Evolutionary conservation across 768 basidiomycete genomes (phyloP).

Genomic region (Auriculariales sp.): DNA sequence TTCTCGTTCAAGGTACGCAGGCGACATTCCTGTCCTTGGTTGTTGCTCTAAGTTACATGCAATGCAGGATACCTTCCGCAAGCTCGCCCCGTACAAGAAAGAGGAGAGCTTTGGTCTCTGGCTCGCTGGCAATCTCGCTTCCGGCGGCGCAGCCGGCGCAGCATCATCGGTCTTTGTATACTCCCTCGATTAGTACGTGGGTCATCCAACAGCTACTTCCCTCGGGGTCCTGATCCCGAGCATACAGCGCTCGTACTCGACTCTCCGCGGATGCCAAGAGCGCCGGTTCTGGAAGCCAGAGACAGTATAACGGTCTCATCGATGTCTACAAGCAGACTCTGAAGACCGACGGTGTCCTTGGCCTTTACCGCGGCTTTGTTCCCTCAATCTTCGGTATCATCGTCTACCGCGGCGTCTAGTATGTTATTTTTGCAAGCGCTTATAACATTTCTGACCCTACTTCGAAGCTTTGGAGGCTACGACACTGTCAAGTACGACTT

Average conservation of each 20-base stretch:
- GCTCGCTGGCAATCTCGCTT: slow-evolving; percentile 25
- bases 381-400: slow-evolving; percentile 27
- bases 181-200: slow-evolving; percentile 26
- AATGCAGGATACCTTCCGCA: slow-evolving; percentile 22
- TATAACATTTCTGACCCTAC: not conserved
- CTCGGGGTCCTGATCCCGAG: not conserved
- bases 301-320: slow-evolving; percentile 26
- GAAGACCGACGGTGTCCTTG: slow-evolving; percentile 23
- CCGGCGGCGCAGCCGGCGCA: slow-evolving; percentile 29
- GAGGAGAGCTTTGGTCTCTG: slow-evolving; percentile 22
- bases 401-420: slow-evolving; percentile 32
- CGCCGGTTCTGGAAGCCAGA: slow-evolving; percentile 21
- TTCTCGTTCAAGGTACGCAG: slow-evolving; percentile 24
- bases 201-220: not conserved
- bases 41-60: not conserved
- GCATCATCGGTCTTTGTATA: slow-evolving; percentile 28
- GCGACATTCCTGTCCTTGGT: not conserved
- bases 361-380: slow-evolving; percentile 27
- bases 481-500: slow-evolving; percentile 19
- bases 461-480: slow-evolving; percentile 26
- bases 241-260: slow-evolving; percentile 24
- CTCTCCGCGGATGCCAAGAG: slow-evolving; percentile 26
- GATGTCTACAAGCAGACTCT: slow-evolving; percentile 31
- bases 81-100: slow-evolving; percentile 21
- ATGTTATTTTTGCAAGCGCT: slow-evolving; percentile 9